Conservation (phyloP, 2,329 filamentous ascomycete species). For the Remersonia thermophila region DNA sequence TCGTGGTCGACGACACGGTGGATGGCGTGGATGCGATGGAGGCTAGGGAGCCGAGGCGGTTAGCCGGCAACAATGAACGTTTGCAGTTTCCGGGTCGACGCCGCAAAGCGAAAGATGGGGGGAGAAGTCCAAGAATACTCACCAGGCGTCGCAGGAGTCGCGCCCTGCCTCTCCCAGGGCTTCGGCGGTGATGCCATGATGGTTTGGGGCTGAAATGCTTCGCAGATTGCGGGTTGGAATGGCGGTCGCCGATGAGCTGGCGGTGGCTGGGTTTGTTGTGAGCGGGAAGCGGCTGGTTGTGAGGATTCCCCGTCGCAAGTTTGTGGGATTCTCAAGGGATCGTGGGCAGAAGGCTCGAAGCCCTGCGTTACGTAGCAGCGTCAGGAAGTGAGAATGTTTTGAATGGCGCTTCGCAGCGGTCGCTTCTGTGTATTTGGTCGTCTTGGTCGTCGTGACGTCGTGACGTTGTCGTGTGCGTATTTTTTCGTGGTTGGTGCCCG, state of each 20-base stretch:
- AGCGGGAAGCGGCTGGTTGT: not conserved
- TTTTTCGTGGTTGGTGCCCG: no score
- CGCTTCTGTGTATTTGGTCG: no score
- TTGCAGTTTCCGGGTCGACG: no score
- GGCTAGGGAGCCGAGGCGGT: no score
- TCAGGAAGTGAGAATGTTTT: no score
- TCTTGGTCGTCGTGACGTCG: no score
- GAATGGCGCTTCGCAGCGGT: no score
- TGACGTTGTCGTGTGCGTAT: no score
- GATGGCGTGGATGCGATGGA: constrained; percentile 19
- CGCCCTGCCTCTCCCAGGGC: constrained; percentile 82
- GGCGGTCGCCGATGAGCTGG: not conserved
- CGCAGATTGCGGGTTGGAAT: not conserved
- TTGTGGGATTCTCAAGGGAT: no score
- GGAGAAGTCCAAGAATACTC: constrained; percentile 20
- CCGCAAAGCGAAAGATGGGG: no score
- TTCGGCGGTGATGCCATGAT: constrained; percentile 78
- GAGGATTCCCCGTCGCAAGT: not conserved
- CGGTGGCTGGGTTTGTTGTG: constrained; percentile 1
- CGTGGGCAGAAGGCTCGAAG: no score
- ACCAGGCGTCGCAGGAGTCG: constrained; percentile 38
- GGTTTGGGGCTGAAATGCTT: constrained; percentile 11
- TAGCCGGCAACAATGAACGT: not conserved
- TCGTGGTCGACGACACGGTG: constrained; percentile 27
- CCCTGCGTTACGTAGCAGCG: no score